Base-by-base conservation (phyloP, 139 green algal genomes). In the Picochlorum sp. region DNA sequence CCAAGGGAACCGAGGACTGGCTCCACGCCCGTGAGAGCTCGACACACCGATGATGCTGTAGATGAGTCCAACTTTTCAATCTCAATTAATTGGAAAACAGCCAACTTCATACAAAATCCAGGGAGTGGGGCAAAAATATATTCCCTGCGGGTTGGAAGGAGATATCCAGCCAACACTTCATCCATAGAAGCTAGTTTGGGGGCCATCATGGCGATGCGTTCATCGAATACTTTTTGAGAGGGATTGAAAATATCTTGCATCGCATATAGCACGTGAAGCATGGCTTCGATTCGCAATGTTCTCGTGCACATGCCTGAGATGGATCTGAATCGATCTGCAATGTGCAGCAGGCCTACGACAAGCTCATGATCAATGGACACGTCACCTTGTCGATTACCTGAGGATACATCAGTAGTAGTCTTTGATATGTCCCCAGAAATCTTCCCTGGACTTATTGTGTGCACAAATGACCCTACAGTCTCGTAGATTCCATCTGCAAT, bases 101-200 rank as follows among this genome's bases (percentile, higher is more conserved):
- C 30, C 23, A 82, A 61, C 44, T 77, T 76, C 0, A 77, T 74
- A 14, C 80, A 70, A 9, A 74, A 68, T 5, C 66, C 44, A 4
- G 75, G 70, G 23, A 90, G 30, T 6, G 62, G 58, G 1, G 74
- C 78, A 56, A 89, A 82, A 38, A 83, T 69, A 62, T 90, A 92
- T 28, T 60, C 20, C 38, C 64, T 70, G 41, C 73, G 69, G 50
- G 64, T 51, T 23, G 56, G 52, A 32, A 69, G 72, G 15, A 88
- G 69, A 62, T 81, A 77, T 1, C 74, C 71, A 11, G 64, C 41
- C 23, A 87, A 13, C 3, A 76, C 80, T 61, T 87, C 83, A n/a
- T 78, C 79, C 23, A 80, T 64, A 28, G 69, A 58, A 0, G 24
- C 50, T 16, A 78, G 47, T 24, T 61, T 46, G 44, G 74, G 65